A percentile compares a stretch with the other conserved stretches of the same genome.
Conservation (phyloP, 257 asterid genomes). For the Solanum piurae region DNA sequence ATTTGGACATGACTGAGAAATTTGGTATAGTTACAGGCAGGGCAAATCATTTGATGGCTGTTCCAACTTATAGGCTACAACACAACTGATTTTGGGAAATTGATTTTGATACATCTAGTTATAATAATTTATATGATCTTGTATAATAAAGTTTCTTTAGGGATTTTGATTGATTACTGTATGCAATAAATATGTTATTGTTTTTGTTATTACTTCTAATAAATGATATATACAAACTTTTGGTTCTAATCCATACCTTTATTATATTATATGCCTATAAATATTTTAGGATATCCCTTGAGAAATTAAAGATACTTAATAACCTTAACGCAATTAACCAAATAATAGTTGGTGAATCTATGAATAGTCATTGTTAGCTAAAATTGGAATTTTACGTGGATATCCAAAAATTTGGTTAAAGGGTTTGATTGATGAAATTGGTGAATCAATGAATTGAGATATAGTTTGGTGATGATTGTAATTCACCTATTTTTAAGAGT, state of each 20-base stretch:
- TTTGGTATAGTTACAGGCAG: constrained; percentile 27
- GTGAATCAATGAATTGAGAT: no score
- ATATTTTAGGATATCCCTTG: no score
- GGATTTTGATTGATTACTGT: neutral
- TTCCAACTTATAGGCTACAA: constrained; percentile 13
- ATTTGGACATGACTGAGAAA: constrained; percentile 37
- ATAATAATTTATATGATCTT: neutral
- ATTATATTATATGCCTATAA: no score
- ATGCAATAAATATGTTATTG: no score
- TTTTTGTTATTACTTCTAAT: neutral
- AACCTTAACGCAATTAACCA: neutral
- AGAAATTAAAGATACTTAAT: no score
- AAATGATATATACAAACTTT: no score
- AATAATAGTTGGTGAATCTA: neutral
- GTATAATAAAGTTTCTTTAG: neutral
- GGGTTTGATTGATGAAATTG: neutral
- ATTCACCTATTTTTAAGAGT: no score
- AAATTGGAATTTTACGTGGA: neutral
- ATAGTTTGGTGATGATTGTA: neutral
- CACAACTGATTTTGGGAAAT: neutral
- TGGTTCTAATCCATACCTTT: no score
- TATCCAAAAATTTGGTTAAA: no score
- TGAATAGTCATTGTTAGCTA: neutral
- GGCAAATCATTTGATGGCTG: constrained; percentile 10
- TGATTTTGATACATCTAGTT: neutral